Percentiles rank a stretch among this genome's conserved stretches.
Conservation (phyloP, 148 eudicot genomes). For the Linanthus parryae region DNA sequence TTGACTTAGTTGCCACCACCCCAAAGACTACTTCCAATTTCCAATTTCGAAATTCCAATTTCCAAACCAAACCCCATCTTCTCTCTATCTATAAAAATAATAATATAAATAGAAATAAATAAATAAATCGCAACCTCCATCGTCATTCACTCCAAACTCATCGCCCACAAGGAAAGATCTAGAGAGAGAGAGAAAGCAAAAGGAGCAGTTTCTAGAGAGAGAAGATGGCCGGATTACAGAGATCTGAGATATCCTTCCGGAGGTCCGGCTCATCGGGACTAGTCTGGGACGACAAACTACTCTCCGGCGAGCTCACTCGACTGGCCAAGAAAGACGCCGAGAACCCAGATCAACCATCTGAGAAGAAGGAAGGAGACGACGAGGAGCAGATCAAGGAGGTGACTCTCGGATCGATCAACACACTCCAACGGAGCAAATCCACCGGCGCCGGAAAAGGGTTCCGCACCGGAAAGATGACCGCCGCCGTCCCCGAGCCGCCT, state of each 20-base stretch:
- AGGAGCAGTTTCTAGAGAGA: too few species aligned
- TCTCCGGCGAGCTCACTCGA: conserved; percentile 14
- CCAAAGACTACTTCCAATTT: too few species aligned
- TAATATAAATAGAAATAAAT: too few species aligned
- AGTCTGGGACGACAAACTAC: conserved; percentile 49
- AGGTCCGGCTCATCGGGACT: conserved; percentile 58
- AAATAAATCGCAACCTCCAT: too few species aligned
- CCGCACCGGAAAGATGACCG: conserved; percentile 37
- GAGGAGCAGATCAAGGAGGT: conserved; percentile 6
- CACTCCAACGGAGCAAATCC: conserved; percentile 43
- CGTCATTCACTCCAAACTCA: too few species aligned
- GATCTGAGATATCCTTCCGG: conserved; percentile 46
- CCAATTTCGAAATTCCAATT: too few species aligned
- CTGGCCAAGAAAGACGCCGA: not conserved
- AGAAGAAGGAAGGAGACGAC: conserved; percentile 6
- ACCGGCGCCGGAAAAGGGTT: conserved; percentile 31
- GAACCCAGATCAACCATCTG: too few species aligned
- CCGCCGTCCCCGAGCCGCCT: conserved; percentile 46
- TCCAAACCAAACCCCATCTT: too few species aligned
- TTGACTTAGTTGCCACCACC: too few species aligned
- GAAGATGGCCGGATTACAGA: conserved; percentile 33
- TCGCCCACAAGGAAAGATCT: conserved; percentile 4
- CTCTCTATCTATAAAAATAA: too few species aligned
- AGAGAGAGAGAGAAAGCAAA: too few species aligned
- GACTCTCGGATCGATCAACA: conserved; percentile 13